These are phyloP conservation scores for Tricholoma saponaceum DNA, from an alignment of 768 basidiomycete species.

Conservation along the genomic window DNA sequence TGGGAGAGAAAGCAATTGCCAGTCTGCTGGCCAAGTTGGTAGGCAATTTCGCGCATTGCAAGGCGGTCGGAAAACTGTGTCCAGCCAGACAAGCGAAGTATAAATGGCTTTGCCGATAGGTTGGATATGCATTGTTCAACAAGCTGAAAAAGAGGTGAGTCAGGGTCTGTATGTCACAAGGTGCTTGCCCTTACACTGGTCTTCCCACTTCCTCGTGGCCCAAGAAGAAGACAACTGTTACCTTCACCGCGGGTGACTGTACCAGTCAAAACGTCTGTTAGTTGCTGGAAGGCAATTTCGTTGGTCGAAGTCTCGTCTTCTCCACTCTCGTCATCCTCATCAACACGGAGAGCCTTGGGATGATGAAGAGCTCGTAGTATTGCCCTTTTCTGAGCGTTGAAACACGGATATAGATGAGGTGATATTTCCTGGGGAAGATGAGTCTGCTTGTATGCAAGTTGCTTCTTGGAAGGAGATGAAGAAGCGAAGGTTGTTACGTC, in stretches of 20 bases:
- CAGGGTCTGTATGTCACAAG: not conserved
- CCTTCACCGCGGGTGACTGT: constrained; percentile 82
- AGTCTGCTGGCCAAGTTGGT: constrained; percentile 77
- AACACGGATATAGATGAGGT: constrained; percentile 36
- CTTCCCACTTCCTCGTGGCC: constrained; percentile 86
- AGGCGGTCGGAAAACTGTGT: constrained; percentile 81
- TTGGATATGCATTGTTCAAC: constrained; percentile 52
- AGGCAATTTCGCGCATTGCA: constrained; percentile 90
- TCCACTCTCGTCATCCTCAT: constrained; percentile 12
- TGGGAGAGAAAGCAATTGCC: constrained; percentile 50
- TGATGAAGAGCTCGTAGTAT: constrained; percentile 44
- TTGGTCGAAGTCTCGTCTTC: constrained; percentile 42
- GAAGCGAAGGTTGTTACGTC: not conserved
- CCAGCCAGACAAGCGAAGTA: constrained; percentile 83
- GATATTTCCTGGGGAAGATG: constrained; percentile 30
- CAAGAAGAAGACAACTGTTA: constrained; percentile 87
- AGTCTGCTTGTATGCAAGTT: not conserved
- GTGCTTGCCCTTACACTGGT: constrained; percentile 49
- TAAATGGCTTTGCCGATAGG: constrained; percentile 51
- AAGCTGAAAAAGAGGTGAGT: constrained; percentile 37
- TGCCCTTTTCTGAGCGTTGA: constrained; percentile 55
- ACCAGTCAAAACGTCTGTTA: constrained; percentile 64
- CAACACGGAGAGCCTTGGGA: not conserved
- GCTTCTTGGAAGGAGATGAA: constrained; percentile 9
- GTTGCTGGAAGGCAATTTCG: constrained; percentile 46